Evolutionary conservation across 768 basidiomycete species (phyloP), one percentile per base, ranked within the genome.

Genomic region (Kwoniella dejecticola): DNA sequence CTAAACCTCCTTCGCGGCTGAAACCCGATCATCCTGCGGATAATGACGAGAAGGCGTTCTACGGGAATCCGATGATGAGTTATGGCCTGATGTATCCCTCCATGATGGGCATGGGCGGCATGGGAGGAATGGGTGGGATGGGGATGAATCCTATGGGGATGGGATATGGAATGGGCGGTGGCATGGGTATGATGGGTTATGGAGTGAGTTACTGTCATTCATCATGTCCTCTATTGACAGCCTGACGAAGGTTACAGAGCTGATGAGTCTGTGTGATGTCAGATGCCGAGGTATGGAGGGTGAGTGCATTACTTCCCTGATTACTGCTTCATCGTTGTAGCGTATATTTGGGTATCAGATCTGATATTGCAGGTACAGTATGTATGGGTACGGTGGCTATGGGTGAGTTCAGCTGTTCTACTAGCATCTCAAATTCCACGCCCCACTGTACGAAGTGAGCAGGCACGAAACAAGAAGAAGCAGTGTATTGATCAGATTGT

Each of bases 251-350:
- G n/a, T n/a, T n/a, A n/a, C n/a, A n/a, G n/a, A n/a, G n/a, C n/a
- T n/a, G n/a, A n/a, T n/a, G n/a, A n/a, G n/a, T n/a, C n/a, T n/a
- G n/a, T n/a, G n/a, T n/a, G n/a, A n/a, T n/a, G n/a, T n/a, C 23
- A 74, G 72, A 64, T 74, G 62, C 72, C 72, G 21, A 55, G 72
- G 41, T 74, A 74, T 42, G 54, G 41, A 57, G 62, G 64, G 65
- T 66, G 41, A 23, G 52, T 64, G 4, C 31, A 1, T 36, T 30
- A 13, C 29, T 56, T 4, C 41, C 24, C 54, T 26, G 13, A 13
- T 21, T 30, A 23, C 41, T 19, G 3, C 5, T 10, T 2, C 10
- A 11, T 44, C 41, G 5, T 21, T 31, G 8, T 13, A n/a, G 27
- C 36, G 15, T 41, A 27, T 27, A 13, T 44, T 13, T 17, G 26